Conservation (phyloP, 1,284 basidiomycete genomes). For the Cutaneotrichosporon cyanovorans region DNA sequence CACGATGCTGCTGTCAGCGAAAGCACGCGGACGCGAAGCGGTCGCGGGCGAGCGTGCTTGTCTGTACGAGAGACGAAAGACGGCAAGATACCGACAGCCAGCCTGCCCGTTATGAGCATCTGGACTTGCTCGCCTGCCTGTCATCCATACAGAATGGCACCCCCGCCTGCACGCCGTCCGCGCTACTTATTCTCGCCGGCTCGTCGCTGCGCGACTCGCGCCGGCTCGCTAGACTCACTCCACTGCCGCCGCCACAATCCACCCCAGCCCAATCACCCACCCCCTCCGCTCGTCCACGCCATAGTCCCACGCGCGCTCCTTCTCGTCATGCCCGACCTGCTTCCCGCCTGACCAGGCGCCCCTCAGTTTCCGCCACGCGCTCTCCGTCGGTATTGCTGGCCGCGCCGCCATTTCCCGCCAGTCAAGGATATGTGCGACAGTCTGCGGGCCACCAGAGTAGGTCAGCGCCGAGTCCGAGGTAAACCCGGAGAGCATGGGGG, state of each 20-base stretch:
- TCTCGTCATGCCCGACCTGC: slow-evolving; percentile 26
- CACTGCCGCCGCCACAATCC: slow-evolving; percentile 66
- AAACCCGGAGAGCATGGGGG: slow-evolving; percentile 66
- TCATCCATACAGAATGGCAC: background rate
- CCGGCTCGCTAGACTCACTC: slow-evolving; percentile 58
- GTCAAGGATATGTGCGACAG: slow-evolving; percentile 63
- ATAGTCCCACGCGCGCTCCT: slow-evolving; percentile 42
- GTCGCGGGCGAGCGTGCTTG: background rate
- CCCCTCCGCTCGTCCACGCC: slow-evolving; percentile 65
- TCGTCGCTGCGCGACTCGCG: too few species aligned
- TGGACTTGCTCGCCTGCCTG: background rate
- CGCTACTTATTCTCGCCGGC: background rate
- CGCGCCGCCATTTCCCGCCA: slow-evolving; percentile 89
- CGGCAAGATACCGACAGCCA: too few species aligned
- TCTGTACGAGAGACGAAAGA: too few species aligned
- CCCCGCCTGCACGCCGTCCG: background rate
- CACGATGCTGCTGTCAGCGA: slow-evolving; percentile 58
- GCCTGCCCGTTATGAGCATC: too few species aligned
- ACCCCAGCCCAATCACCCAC: slow-evolving; percentile 78
- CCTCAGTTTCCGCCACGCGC: slow-evolving; percentile 50
- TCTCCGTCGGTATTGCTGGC: slow-evolving; percentile 53
- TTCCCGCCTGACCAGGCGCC: slow-evolving; percentile 48
- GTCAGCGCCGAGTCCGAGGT: slow-evolving; percentile 64
- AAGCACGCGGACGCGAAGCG: too few species aligned
- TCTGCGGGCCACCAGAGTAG: slow-evolving; percentile 58